Percentiles rank a stretch among this genome's conserved stretches.
Conservation (phyloP, 2,329 filamentous ascomycete species). For the Alternaria consortialis region DNA sequence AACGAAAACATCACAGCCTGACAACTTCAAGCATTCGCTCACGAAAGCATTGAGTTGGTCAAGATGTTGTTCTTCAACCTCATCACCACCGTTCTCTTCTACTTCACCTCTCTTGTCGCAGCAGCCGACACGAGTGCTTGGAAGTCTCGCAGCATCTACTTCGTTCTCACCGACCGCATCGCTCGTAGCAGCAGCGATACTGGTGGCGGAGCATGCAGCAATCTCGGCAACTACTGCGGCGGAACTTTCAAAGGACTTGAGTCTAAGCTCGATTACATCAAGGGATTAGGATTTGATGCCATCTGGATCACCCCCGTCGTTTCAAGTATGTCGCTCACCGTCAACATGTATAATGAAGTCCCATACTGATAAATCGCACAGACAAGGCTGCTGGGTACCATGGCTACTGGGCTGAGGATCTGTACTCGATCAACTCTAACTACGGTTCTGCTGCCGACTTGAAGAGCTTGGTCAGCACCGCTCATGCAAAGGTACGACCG, state of each 20-base stretch:
- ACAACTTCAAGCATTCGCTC: slow-evolving; percentile 5
- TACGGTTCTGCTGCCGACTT: slow-evolving; percentile 60
- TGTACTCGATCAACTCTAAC: slow-evolving; percentile 59
- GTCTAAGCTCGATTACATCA: slow-evolving; percentile 61
- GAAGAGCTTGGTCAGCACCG: slow-evolving; percentile 55
- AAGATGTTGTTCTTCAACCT: slow-evolving; percentile 31
- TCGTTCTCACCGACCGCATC: slow-evolving; percentile 49
- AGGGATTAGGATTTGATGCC: slow-evolving; percentile 60
- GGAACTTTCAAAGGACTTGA: slow-evolving; percentile 62
- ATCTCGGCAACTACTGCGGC: slow-evolving; percentile 57
- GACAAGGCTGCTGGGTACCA: slow-evolving; percentile 60
- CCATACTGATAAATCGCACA: slow-evolving; percentile 6
- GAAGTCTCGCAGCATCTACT: slow-evolving; percentile 51
- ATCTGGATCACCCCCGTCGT: slow-evolving; percentile 57
- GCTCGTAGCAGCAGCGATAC: slow-evolving; percentile 46
- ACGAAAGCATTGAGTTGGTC: slow-evolving; percentile 5
- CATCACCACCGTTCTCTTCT: slow-evolving; percentile 17
- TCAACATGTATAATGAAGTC: not conserved
- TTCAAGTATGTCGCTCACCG: slow-evolving; percentile 34
- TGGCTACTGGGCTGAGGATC: slow-evolving; percentile 60
- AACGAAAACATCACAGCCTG: slow-evolving; percentile 4
- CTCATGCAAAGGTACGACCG: slow-evolving; percentile 57
- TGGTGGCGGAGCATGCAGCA: slow-evolving; percentile 41
- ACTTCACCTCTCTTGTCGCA: slow-evolving; percentile 27
- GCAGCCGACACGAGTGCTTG: slow-evolving; percentile 46